Conservation (phyloP, 169 alveolate genomes). For the Plasmodium fragile region DNA sequence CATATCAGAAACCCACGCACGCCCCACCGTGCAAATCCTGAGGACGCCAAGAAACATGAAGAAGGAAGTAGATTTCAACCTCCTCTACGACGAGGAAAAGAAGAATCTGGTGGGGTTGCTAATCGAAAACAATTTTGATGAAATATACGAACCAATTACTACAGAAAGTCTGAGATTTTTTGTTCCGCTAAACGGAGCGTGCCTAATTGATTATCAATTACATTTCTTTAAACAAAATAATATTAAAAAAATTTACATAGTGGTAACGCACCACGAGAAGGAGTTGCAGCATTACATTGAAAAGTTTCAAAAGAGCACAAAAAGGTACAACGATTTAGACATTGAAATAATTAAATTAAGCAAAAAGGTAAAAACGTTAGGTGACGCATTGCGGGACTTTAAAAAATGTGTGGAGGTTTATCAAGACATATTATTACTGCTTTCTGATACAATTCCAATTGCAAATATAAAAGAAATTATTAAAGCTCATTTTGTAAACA, state of each 20-base stretch:
- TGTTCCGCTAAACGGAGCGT: conserved; percentile 54
- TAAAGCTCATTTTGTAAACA: conserved; percentile 68
- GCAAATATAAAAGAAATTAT: conserved; percentile 67
- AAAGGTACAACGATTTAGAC: conserved; percentile 52
- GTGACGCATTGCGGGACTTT: conserved; percentile 73
- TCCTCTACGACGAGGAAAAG: conserved; percentile 60
- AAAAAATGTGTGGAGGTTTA: conserved; percentile 61
- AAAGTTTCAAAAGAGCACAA: conserved; percentile 62
- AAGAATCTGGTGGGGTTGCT: conserved; percentile 46
- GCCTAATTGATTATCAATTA: conserved; percentile 60
- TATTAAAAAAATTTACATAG: conserved; percentile 54
- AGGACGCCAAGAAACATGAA: conserved; percentile 29
- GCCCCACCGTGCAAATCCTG: not conserved
- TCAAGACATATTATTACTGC: conserved; percentile 51
- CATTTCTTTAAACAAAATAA: conserved; percentile 52
- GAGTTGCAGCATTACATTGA: conserved; percentile 45
- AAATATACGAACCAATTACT: conserved; percentile 65
- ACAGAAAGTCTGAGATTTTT: conserved; percentile 63
- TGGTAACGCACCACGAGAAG: conserved; percentile 73
- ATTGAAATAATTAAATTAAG: conserved; percentile 70
- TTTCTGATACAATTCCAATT: conserved; percentile 70
- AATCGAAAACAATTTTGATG: conserved; percentile 70
- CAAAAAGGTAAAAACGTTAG: conserved; percentile 56
- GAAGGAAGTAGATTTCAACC: conserved; percentile 45
- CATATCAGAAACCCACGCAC: not conserved